phyloP scores from a whole-genome alignment of 345 rosid species.

The Clausena lansium region DNA sequence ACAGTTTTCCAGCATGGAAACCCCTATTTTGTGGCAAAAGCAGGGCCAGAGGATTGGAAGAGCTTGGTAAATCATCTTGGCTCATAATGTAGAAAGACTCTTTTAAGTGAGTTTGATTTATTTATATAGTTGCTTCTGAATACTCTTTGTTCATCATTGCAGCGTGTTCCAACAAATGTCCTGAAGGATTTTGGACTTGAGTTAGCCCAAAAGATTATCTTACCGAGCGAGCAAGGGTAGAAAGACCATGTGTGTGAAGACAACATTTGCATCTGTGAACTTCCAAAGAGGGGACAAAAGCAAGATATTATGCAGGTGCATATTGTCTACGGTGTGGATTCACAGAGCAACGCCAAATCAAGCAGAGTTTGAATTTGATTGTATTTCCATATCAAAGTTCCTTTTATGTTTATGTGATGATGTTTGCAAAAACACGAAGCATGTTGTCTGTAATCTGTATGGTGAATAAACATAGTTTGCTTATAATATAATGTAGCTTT shows the following conservation, averaged over 20 bases:
- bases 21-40: background rate
- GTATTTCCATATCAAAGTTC: background rate
- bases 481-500: too few relatives aligned
- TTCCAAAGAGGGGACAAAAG: background rate
- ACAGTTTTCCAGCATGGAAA: background rate
- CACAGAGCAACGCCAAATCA: background rate
- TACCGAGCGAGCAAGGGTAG: background rate
- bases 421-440: background rate
- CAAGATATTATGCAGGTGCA: constrained; percentile 6
- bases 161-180: background rate
- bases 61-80: background rate
- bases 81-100: background rate
- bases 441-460: too few relatives aligned
- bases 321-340: background rate
- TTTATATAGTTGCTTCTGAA: background rate
- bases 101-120: background rate
- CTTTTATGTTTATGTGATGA: background rate
- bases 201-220: background rate
- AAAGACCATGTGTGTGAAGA: background rate
- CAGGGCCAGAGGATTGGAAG: background rate
- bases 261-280: constrained; percentile 10
- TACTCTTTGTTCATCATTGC: background rate
- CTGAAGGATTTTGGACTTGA: background rate
- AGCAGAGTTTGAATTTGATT: background rate
- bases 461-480: too few relatives aligned